A percentile compares a stretch with the other conserved stretches of the same genome.
Conservation (phyloP, 257 asterid species). For the Solanum infundibuliforme region DNA sequence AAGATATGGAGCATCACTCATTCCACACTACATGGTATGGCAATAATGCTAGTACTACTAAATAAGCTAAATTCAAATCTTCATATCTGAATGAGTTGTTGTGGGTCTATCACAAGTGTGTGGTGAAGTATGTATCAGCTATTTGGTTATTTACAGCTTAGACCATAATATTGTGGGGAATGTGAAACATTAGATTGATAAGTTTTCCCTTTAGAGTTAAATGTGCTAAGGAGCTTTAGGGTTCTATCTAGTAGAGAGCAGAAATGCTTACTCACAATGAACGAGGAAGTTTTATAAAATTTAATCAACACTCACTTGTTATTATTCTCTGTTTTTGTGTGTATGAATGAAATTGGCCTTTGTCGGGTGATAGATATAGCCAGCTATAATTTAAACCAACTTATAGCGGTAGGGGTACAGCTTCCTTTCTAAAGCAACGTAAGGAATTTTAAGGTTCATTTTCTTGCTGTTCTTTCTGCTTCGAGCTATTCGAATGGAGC, state of each 20-base stretch:
- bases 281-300: neutral
- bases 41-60: neutral
- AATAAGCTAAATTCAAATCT: neutral
- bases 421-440: neutral
- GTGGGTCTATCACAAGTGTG: neutral
- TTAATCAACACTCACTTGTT: neutral
- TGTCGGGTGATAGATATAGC: neutral
- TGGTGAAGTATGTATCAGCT: neutral
- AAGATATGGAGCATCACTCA: conserved; percentile 79
- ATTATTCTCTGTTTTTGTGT: neutral
- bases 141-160: neutral
- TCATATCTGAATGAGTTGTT: neutral
- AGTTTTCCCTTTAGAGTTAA: neutral
- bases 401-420: neutral
- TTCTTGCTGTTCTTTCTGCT: neutral
- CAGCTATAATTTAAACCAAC: neutral
- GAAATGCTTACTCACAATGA: neutral
- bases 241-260: neutral
- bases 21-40: conserved; percentile 82
- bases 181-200: neutral
- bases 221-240: neutral
- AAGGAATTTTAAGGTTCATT: neutral
- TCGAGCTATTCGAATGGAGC: neutral
- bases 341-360: neutral
- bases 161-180: neutral